Evolutionary conservation across 1,139 yeast genomes (phyloP), one percentile per base, ranked within the genome.

Genomic region (Debaryomyces coudertii): DNA sequence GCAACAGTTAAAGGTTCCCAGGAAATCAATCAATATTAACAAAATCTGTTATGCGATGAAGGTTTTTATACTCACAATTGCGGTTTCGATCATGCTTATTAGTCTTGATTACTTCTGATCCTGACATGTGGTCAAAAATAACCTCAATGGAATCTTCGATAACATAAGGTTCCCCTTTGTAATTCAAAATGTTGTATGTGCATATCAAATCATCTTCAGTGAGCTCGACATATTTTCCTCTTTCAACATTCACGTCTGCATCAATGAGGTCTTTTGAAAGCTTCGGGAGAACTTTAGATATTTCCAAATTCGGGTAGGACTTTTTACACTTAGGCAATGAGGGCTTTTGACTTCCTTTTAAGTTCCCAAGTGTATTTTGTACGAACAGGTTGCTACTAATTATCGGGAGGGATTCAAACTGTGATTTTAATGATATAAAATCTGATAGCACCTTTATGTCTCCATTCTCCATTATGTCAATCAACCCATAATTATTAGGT

Each of bases 401-500:
- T n/a, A 55, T 59, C 2, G 68, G 63, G 25, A 69, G 48, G 7
- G 67, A 54, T n/a, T 70, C 63, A 47, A 77, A 77, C 54, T 79
- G 83, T 1, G 62, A 52, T 54, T 79, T 80, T 46, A 86, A 72
- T 18, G 73, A 63, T 16, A 73, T 61, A 55, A 74, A 87, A 60
- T 87, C 95, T 3, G 71, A 61, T 41, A 82, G 63, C 2, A 86
- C 46, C 31, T 70, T 69, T 1, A 77, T 83, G 57, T 82, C 76
- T 0, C 92, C 93, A 40, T 76, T 70, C 2, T 59, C 59, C 48
- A 77, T 77, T 12, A 86, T 65, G 45, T 80, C 79, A 2, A 93
- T 96, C 36, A 93, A 73, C 0, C 99, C 99, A 66, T 93, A 93
- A 60, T 87, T 82, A 61, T 90, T 90, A 22, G 86, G 81, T 60